phyloP scores from a whole-genome alignment of 1,139 yeast genomes.

The Nakaseomyces uthaithaninus region DNA sequence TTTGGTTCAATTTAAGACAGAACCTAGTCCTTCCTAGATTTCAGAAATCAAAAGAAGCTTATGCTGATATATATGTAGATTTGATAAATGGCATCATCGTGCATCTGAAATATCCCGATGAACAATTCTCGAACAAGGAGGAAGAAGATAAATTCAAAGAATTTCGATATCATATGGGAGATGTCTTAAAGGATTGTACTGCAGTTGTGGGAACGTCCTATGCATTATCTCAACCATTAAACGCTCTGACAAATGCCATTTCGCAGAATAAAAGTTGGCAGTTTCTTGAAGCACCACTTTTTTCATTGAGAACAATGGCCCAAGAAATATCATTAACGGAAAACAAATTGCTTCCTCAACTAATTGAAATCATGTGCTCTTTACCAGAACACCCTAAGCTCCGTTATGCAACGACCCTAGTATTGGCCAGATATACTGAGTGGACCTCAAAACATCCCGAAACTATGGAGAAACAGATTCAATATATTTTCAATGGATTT shows the following conservation, averaged over 20 bases:
- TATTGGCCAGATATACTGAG: constrained; percentile 87
- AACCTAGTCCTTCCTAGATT: constrained; percentile 57
- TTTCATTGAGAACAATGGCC: constrained; percentile 90
- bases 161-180: constrained; percentile 94
- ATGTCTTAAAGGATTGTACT: constrained; percentile 89
- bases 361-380: constrained; percentile 45
- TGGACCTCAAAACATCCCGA: constrained; percentile 90
- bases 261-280: constrained; percentile 52
- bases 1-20: constrained; percentile 82
- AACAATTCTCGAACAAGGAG: constrained; percentile 40
- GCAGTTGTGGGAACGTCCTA: constrained; percentile 72
- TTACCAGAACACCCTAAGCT: constrained; percentile 83
- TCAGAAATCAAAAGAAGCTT: constrained; percentile 48
- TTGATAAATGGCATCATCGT: constrained; percentile 60
- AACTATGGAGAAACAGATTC: constrained; percentile 70
- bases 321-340: constrained; percentile 72
- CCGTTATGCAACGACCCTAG: constrained; percentile 86
- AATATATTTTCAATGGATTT: constrained; percentile 78
- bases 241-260: constrained; percentile 26
- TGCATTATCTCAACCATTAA: constrained; percentile 45
- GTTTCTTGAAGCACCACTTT: constrained; percentile 79
- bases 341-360: constrained; percentile 61
- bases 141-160: constrained; percentile 89
- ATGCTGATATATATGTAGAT: constrained; percentile 51
- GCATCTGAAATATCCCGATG: constrained; percentile 70